Conservation (phyloP, 1,284 basidiomycete genomes). For the Fomitopsis palustris region DNA sequence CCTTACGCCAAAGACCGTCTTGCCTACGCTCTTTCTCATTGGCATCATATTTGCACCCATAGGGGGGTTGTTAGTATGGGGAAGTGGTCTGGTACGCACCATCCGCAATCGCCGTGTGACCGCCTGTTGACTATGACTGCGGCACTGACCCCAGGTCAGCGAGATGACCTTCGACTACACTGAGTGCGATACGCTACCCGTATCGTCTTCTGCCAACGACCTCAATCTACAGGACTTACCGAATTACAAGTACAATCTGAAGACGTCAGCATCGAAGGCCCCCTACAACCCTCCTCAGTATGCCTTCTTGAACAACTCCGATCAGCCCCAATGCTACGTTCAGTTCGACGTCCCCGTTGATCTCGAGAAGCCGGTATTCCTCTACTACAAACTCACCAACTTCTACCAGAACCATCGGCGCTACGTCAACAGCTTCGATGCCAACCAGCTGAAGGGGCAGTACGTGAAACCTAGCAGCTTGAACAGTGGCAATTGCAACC, state of each 20-base stretch:
- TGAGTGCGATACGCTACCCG: conserved; percentile 72
- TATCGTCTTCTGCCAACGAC: conserved; percentile 32
- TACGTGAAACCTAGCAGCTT: conserved; percentile 50
- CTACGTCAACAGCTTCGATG: conserved; percentile 91
- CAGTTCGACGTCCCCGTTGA: conserved; percentile 82
- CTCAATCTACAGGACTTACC: conserved; percentile 49
- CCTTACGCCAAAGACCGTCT: conserved; percentile 93
- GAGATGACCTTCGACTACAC: conserved; percentile 98
- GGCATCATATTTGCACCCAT: conserved; percentile 96
- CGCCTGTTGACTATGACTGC: not conserved
- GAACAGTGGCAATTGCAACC: conserved; percentile 84
- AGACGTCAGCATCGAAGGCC: conserved; percentile 51
- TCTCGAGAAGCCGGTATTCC: conserved; percentile 75
- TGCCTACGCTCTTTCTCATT: conserved; percentile 94
- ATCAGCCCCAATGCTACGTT: conserved; percentile 67
- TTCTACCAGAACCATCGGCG: conserved; percentile 99
- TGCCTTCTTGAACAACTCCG: conserved; percentile 55
- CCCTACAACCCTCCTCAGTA: conserved; percentile 56
- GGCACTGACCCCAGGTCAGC: conserved; percentile 56
- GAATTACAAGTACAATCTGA: conserved; percentile 73
- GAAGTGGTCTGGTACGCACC: conserved; percentile 59
- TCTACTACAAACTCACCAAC: conserved; percentile 97
- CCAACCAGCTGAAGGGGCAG: conserved; percentile 84
- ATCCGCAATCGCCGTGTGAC: not conserved
- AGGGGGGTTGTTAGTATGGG: conserved; percentile 92